Conservation (phyloP, 108 stramenopile species). For the Licmophora abbreviata region DNA sequence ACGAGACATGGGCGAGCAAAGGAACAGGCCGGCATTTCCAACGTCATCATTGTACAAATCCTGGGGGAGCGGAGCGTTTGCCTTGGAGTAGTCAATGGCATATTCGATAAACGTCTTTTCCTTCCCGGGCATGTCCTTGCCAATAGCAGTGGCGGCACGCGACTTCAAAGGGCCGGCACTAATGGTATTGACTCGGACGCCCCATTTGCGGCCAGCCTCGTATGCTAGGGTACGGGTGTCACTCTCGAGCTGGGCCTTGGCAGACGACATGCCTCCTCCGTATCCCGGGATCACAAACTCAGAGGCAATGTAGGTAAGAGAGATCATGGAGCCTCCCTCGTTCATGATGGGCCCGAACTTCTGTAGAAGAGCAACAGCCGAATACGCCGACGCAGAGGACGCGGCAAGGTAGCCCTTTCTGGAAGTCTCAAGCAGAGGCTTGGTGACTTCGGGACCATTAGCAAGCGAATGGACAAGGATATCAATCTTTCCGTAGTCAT, state of each 20-base stretch:
- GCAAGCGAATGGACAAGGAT: constrained; percentile 97
- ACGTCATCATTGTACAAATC: constrained; percentile 98
- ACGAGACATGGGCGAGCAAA: constrained; percentile 85
- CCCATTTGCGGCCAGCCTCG: constrained; percentile 94
- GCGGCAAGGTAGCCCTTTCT: constrained; percentile 97
- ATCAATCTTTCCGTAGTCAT: constrained; percentile 97
- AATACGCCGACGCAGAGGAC: constrained; percentile 94
- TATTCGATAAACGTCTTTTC: constrained; percentile 97
- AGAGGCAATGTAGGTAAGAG: constrained; percentile 96
- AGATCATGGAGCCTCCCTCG: constrained; percentile 83
- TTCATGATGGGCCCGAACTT: constrained; percentile 97
- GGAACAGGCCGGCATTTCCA: constrained; percentile 86
- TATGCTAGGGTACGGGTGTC: constrained; percentile 94
- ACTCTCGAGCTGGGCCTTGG: constrained; percentile 94
- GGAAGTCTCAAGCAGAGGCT: constrained; percentile 94
- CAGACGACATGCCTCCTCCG: constrained; percentile 97
- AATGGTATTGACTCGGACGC: constrained; percentile 93
- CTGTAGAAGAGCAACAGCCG: constrained; percentile 90
- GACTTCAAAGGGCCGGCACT: constrained; percentile 97
- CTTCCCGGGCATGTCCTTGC: constrained; percentile 82
- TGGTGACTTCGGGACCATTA: constrained; percentile 97
- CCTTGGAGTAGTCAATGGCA: constrained; percentile 96
- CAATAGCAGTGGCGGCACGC: constrained; percentile 92
- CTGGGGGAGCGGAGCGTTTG: constrained; percentile 92
- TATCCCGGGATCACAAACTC: constrained; percentile 98